Evolutionary conservation across 2,329 filamentous ascomycete species (phyloP).

Genomic region (Coniochaeta ligniaria): DNA sequence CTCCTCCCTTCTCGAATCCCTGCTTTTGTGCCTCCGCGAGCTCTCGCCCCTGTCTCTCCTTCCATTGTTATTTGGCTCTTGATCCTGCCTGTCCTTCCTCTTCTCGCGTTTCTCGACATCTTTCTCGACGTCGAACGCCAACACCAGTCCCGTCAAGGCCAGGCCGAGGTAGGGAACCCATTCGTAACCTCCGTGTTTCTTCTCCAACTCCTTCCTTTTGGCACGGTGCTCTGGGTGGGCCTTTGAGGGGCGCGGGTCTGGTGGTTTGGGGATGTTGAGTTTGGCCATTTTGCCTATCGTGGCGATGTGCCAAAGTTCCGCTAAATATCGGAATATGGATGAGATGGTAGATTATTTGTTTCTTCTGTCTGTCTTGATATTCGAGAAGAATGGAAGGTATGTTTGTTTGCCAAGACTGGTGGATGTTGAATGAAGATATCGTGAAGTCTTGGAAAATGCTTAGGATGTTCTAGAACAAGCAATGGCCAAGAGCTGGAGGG

Average conservation of each 20-base stretch:
- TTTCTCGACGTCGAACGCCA: conserved; percentile 32
- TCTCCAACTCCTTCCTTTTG: conserved; percentile 29
- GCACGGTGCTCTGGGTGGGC: conserved; percentile 29
- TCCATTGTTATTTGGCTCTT: not conserved
- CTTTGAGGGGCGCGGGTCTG: conserved; percentile 25
- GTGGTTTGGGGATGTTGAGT: conserved; percentile 10
- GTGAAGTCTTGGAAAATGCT: not conserved
- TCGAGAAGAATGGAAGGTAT: not conserved
- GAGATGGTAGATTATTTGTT: not conserved
- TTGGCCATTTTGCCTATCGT: not conserved
- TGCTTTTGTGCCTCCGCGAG: not conserved
- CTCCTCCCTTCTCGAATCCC: not conserved
- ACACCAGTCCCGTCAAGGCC: conserved; percentile 24
- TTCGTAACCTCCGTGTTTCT: conserved; percentile 29
- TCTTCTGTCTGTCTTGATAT: not conserved
- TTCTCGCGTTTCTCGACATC: conserved; percentile 27
- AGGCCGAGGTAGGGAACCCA: conserved; percentile 32
- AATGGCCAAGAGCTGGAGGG: not conserved
- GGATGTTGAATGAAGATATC: not conserved
- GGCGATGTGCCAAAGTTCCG: not conserved
- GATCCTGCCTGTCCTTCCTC: conserved; percentile 14
- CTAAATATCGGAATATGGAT: not conserved
- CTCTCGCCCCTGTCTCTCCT: conserved; percentile 5
- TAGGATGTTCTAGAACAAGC: not conserved
- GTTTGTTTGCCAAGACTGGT: not conserved